Base-by-base conservation (phyloP, 257 asterid genomes). In the Hygrophila difformis region DNA sequence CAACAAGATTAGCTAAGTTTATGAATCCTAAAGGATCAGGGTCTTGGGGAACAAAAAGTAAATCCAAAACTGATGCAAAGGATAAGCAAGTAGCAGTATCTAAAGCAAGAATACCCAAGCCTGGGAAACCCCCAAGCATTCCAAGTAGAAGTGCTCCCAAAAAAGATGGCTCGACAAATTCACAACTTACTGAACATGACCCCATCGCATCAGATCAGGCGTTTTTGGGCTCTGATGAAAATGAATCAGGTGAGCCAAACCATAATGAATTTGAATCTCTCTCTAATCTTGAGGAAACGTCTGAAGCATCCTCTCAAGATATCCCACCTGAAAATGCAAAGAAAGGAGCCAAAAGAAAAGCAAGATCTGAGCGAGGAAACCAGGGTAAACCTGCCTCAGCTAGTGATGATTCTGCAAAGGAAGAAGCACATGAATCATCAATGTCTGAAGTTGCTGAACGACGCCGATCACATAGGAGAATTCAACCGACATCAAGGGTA, bases 401-500 rank as follows among this genome's bases (percentile, higher is more conserved):
- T 48, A 56, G 68, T 46, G 74, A 73, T 44, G 81, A 55, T 68
- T 53, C 58, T 8, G 60, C 70, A 40, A 75, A 69, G 43, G 64
- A 29, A 0, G 93, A 67, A 56, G 72, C 60, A 21, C 53, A 69
- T 56, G 93, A 70, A 51, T 65, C 49, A 11, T 37, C 47, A 40
- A 46, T 18, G 36, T 67, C 87, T 38, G 84, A 80, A 52, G 66
- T 10, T 39, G 39, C 51, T 46, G 99, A 81, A 62, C 95, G 97
- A 34, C 94, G 99, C 54, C 74, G 99, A 63, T 92, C 99, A 53
- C 81, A 76, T 58, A 94, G 99, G 60, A 77, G 76, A 55, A 92
- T 83, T 67, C 97, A 87, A 71, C 99, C 99, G 19, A 92, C 99
- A 24, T 92, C 97, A 19, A 72, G 97, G 95, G 99, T 87, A 72